phyloP scores from a whole-genome alignment of 176 grass and related monocot species.

The Chloris gayana region DNA sequence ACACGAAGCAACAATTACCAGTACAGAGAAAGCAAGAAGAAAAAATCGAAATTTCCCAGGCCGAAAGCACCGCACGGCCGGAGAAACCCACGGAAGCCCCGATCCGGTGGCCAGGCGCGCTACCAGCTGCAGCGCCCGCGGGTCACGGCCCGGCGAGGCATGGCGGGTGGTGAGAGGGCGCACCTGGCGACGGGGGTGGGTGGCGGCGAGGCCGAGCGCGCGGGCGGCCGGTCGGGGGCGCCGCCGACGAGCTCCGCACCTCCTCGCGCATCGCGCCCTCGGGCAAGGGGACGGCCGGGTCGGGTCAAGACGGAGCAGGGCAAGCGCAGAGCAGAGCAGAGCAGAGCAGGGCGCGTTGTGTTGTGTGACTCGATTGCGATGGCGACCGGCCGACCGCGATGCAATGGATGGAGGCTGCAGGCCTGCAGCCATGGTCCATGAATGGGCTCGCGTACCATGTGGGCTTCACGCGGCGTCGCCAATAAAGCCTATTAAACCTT shows the following conservation, averaged over 20 bases:
- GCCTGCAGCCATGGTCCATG: too few relatives aligned
- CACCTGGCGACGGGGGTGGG: conserved; percentile 85
- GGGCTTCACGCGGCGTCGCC: too few relatives aligned
- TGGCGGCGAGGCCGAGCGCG: conserved; percentile 76
- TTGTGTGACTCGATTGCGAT: neutral
- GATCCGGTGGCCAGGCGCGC: conserved; percentile 1
- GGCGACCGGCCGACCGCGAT: neutral
- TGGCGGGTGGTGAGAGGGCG: neutral
- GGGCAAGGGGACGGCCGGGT: neutral
- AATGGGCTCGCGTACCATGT: too few relatives aligned
- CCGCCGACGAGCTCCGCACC: conserved; percentile 81
- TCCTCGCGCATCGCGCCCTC: conserved; percentile 73
- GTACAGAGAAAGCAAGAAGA: neutral
- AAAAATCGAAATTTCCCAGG: neutral
- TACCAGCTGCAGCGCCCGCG: neutral
- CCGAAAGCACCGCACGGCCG: neutral
- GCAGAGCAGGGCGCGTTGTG: neutral
- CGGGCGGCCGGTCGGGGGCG: conserved; percentile 63
- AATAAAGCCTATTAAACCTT: too few relatives aligned
- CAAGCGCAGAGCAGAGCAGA: neutral
- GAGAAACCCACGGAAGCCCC: neutral
- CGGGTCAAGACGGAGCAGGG: neutral
- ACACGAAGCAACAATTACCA: neutral
- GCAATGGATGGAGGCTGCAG: too few relatives aligned
- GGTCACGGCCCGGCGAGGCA: neutral